Conservation (phyloP, 2,329 filamentous ascomycete species). For the Cytospora leucostoma region DNA sequence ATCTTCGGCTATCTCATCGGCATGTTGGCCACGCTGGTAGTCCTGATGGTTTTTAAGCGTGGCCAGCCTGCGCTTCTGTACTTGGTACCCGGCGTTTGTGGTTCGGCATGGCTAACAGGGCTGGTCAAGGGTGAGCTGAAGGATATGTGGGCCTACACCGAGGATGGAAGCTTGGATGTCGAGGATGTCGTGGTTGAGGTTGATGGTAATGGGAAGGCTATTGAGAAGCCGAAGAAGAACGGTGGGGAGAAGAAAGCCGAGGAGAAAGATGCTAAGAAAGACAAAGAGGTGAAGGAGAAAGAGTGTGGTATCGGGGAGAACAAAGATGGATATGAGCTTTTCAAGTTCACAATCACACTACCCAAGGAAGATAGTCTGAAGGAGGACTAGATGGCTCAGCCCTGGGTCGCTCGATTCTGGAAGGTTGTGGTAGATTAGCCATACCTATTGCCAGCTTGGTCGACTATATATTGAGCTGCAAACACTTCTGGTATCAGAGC, state of each 20-base stretch:
- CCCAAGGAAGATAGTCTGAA: constrained; percentile 26
- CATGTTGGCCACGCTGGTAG: constrained; percentile 73
- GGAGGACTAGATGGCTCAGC: constrained; percentile 23
- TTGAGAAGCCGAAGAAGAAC: constrained; percentile 44
- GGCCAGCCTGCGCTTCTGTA: constrained; percentile 91
- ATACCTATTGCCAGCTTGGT: too few species aligned
- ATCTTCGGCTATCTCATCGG: constrained; percentile 76
- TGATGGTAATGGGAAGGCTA: constrained; percentile 49
- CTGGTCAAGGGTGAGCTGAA: constrained; percentile 68
- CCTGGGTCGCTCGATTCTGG: too few species aligned
- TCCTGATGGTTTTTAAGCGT: constrained; percentile 76
- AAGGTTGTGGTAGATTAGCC: neutral
- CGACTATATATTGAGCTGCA: neutral
- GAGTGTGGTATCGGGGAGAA: constrained; percentile 9
- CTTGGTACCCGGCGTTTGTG: constrained; percentile 82
- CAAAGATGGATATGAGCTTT: constrained; percentile 29
- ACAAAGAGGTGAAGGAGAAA: constrained; percentile 21
- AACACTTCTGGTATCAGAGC: neutral
- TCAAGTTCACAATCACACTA: constrained; percentile 35
- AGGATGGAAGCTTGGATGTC: constrained; percentile 63
- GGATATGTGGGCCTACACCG: constrained; percentile 80
- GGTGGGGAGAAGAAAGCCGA: constrained; percentile 32
- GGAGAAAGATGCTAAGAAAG: neutral
- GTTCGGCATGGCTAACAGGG: constrained; percentile 74
- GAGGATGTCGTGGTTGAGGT: constrained; percentile 58